Evolutionary conservation across 805 yeast genomes (phyloP).

Genomic region (Metschnikowia corniflorae): DNA sequence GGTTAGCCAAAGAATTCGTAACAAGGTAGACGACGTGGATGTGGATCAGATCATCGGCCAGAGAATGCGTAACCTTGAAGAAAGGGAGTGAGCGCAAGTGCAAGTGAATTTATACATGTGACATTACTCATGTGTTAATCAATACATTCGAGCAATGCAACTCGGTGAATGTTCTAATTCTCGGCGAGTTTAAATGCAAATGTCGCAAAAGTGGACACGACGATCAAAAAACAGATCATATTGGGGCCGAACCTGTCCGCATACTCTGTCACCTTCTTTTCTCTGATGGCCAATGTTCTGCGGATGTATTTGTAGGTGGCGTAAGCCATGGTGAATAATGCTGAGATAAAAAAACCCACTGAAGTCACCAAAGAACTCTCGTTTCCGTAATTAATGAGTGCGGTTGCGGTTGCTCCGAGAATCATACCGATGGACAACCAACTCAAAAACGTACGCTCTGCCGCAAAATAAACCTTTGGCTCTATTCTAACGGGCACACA

Average conservation of each 20-base stretch:
- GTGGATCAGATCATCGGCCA: constrained; percentile 54
- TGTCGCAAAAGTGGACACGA: constrained; percentile 61
- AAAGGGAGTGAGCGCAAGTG: too few species aligned
- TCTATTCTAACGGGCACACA: constrained; percentile 95
- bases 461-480: constrained; percentile 98
- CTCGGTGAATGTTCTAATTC: constrained; percentile 3
- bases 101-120: too few species aligned
- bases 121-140: too few species aligned
- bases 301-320: constrained; percentile 71
- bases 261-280: constrained; percentile 76
- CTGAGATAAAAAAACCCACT: constrained; percentile 79
- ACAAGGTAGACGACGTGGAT: constrained; percentile 37
- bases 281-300: constrained; percentile 80
- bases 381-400: constrained; percentile 82
- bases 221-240: constrained; percentile 70
- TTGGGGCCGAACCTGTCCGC: constrained; percentile 89
- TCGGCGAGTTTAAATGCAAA: constrained; percentile 51
- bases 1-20: constrained; percentile 39
- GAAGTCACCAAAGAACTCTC: constrained; percentile 68
- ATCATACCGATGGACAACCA: constrained; percentile 92
- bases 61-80: constrained; percentile 25
- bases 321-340: constrained; percentile 69
- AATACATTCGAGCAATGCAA: background rate
- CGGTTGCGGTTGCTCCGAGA: constrained; percentile 83
- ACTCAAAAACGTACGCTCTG: constrained; percentile 89